phyloP scores from a whole-genome alignment of 306 rosid species.

The Potentilla sterilis region DNA sequence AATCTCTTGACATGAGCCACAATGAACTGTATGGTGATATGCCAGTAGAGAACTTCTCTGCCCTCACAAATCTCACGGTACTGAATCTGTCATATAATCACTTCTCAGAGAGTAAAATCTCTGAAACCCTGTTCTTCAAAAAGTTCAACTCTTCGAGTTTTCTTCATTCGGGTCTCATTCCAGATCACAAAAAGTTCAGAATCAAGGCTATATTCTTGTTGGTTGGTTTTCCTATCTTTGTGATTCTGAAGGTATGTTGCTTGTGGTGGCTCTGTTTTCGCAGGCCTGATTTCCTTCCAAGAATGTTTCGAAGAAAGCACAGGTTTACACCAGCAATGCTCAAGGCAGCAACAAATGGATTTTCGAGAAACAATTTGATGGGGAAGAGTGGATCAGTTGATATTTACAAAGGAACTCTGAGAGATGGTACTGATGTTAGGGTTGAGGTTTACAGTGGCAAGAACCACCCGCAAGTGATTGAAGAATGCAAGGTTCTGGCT shows the following conservation, averaged over 20 bases:
- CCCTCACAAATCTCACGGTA: constrained; percentile 47
- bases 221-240: constrained; percentile 55
- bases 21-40: constrained; percentile 56
- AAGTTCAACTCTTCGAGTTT: constrained; percentile 54
- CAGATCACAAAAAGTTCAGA: constrained; percentile 34
- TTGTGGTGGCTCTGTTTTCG: constrained; percentile 54
- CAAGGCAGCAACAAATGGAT: constrained; percentile 52
- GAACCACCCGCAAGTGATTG: constrained; percentile 25
- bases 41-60: constrained; percentile 48
- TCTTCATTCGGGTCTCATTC: constrained; percentile 55
- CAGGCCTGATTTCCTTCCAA: constrained; percentile 66
- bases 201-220: constrained; percentile 43
- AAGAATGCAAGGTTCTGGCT: constrained; percentile 52
- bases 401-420: constrained; percentile 50
- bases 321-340: constrained; percentile 52
- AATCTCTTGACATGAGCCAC: constrained; percentile 57
- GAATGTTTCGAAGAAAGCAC: constrained; percentile 32
- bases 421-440: constrained; percentile 56
- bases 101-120: constrained; percentile 49
- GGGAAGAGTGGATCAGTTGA: constrained; percentile 57
- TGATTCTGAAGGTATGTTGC: constrained; percentile 44
- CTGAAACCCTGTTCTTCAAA: constrained; percentile 45
- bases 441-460: constrained; percentile 58
- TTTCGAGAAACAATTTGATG: constrained; percentile 41
- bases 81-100: constrained; percentile 56